Evolutionary conservation across 2,329 filamentous ascomycete genomes (phyloP), one percentile per base, ranked within the genome.

Genomic region (Arthrobotrys megalospora): DNA sequence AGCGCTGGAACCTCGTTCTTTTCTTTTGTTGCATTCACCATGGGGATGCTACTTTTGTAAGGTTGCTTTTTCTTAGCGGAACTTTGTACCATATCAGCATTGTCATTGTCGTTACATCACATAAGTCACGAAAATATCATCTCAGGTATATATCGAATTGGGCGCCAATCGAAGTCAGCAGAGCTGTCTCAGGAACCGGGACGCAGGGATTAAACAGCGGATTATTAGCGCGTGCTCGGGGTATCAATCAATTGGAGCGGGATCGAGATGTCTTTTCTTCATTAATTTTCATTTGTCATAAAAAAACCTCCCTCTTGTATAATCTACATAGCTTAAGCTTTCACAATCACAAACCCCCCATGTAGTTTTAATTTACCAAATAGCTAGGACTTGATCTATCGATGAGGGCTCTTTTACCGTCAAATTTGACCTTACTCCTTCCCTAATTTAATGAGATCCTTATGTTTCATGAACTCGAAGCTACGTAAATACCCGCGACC

Each of bases 41-140:
- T 67, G 19, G 66, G 60, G 11, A 50, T 77, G 38, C 45, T 71
- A 3, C 48, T 77, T 63, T 48, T 77, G 66, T 77, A 67, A 67
- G 6, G 43, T 60, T 53, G 6, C 16, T 66, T 48, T 69, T 11
- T 14, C 10, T 48, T 53, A 52, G 34, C 47, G 52, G 32, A 38
- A 68, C 38, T 52, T 66, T 76, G 72, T 76, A 76, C 14, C 14
- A 76, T 76, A 76, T 70, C 38, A 72, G 36, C 34, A 45, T 64
- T 60, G 24, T 48, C 24, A 48, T 60, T 48, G 24, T 28, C 24
- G 5, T 41, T 64, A 70, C 14, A 62, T 19, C 28, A 66, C 11
- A 52, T 12, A 50, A 47, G 55, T 43, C 55, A 60, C 55, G 55
- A 60, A 60, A 60, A 60, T 16, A 28, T 60, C 55, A 43, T 32